Evolutionary conservation across 2,329 filamentous ascomycete species (phyloP), one percentile per base, ranked within the genome.

Genomic region (Colletotrichum chlorophyti): DNA sequence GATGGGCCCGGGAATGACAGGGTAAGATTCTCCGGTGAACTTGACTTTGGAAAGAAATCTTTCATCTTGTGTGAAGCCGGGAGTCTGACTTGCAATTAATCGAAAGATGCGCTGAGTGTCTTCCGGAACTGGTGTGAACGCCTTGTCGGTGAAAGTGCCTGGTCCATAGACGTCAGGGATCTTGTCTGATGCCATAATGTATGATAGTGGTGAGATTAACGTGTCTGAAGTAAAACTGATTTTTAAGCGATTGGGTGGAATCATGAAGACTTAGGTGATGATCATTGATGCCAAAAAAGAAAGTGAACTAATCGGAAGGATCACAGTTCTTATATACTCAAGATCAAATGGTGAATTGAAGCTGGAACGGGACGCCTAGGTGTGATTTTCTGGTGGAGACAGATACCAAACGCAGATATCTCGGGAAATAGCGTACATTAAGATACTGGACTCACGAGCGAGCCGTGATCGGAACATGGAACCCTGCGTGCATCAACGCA

Each of bases 1-100:
- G 65, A 74, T 66, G 6, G 72, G 71, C 4, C 72, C 72, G 1
- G 72, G 71, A 9, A 74, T 68, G 29, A 71, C 63, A 31, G 71
- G 69, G 15, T 67, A 65, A 6, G 63, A 61, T 34, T 68, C 66
- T 15, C 71, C 72, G 8, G 63, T 60, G 53, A 74, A 74, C 7
- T 57, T 57, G 21, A 73, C 72, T 17, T 66, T 66, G 45, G 65
- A 64, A 2, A 73, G 64, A 7, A 65, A 31, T 4, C 53, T 41
- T 11, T 65, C 64, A 52, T 71, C 68, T 12, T 65, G 55, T 10
- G 70, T 72, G 65, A 75, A 74, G 15, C 69, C 71, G 1, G 72
- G 70, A 1, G 71, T 72, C 15, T 66, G 58, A 4, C 63, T 60
- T 6, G 67, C 69, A 1, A 74, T 61, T 11, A 70, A 62, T 15